Base-by-base conservation (phyloP, 2,329 filamentous ascomycete species). In the Microsporum ferrugineum region DNA sequence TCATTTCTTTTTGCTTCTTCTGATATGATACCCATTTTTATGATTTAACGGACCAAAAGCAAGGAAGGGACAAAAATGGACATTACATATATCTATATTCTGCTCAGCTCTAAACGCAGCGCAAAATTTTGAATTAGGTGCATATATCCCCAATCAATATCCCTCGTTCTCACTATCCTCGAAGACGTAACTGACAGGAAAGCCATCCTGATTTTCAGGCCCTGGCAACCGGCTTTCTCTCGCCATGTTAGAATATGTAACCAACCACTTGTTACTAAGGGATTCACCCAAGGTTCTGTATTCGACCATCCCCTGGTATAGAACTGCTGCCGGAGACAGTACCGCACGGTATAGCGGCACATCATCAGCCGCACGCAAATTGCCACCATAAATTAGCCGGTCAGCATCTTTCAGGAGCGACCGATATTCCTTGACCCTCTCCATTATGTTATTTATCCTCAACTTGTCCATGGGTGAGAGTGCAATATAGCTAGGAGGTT, bases 1-100 rank as follows among this genome's bases (percentile, higher is more conserved):
- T 70, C 67, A 27, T 67, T 63, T 64, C 62, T 61, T 58, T 57
- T 57, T 58, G n/a, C 33, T 10, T 38, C 6, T 57, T 41, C n/a
- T 39, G 33, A 27, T 27, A 33, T 57, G 55, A 57, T 38, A 57
- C 38, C 33, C 55, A 12, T 23, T 29, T 57, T 27, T 57, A 57
- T 38, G 55, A 57, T 41, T 38, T 34, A 53, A 27, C 49, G 27
- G 12, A 27, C 49, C 49, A 53, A 53, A 53, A 53, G 49, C 49
- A 53, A 34, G 27, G 27, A 33, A 27, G 12, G 27, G 17, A 23
- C 39, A 43, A 43, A 43, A 43, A 31, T 29, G n/a, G 27, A 17
- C 27, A 29, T 36, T 36, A 2, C 34, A 36, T 23, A 23, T 43
- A 43, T 43, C 14, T 43, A n/a, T 14, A 43, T 43, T 43, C 2